Conservation (phyloP, 208 protist genomes). For the Trypanosoma avium region DNA sequence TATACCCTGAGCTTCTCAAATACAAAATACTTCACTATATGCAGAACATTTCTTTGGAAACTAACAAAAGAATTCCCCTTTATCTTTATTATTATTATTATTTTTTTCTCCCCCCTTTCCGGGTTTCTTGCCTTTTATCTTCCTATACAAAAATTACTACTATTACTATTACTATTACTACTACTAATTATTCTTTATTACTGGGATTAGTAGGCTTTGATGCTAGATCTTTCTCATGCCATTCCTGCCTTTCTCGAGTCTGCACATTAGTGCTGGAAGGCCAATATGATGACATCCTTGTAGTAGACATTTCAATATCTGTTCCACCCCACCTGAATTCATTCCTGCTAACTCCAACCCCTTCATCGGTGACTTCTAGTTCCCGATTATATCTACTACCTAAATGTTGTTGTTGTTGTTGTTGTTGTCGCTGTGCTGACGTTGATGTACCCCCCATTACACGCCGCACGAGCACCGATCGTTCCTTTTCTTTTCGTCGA, state of each 20-base stretch:
- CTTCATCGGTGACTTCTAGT: background rate
- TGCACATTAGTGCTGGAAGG: background rate
- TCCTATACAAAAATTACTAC: conserved; percentile 4
- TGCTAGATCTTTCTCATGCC: conserved; percentile 3
- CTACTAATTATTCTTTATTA: too few species aligned
- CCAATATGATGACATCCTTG: background rate
- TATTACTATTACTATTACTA: background rate
- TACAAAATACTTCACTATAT: too few species aligned
- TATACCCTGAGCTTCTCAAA: too few species aligned
- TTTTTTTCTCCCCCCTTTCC: too few species aligned
- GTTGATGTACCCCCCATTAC: background rate
- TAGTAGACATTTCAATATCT: background rate
- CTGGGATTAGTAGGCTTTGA: background rate
- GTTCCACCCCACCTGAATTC: background rate
- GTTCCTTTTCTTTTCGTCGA: conserved; percentile 1
- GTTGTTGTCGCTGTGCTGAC: background rate
- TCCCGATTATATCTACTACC: conserved; percentile 5
- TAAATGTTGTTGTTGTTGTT: background rate
- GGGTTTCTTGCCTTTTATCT: background rate
- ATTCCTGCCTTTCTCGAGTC: background rate
- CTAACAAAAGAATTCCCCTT: too few species aligned
- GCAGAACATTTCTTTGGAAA: too few species aligned
- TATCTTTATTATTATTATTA: conserved; percentile 10
- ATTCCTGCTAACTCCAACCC: background rate
- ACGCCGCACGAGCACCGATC: conserved; percentile 11